These are phyloP conservation scores for Dalbergia cultrata DNA, from an alignment of 306 rosid genomes.

Conservation along the genomic window DNA sequence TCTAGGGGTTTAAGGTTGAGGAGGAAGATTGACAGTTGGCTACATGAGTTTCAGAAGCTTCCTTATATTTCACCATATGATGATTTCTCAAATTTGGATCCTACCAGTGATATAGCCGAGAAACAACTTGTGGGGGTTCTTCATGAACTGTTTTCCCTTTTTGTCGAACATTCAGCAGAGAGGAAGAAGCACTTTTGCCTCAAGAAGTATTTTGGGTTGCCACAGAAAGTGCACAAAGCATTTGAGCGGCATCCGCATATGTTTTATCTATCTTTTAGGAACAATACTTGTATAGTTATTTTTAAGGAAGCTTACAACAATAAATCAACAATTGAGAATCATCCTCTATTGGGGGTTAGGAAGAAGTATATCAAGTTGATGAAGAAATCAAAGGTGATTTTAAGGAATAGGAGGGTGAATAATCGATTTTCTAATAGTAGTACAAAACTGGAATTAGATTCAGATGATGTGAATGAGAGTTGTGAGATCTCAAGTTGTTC, in stretches of 20 bases:
- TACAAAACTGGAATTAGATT: conserved; percentile 46
- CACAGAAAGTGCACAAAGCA: conserved; percentile 88
- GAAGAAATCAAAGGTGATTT: conserved; percentile 65
- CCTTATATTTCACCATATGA: conserved; percentile 91
- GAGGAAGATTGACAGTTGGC: conserved; percentile 78
- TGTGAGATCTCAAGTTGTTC: conserved; percentile 48
- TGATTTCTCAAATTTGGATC: conserved; percentile 62
- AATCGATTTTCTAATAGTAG: conserved; percentile 47
- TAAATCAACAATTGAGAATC: conserved; percentile 64
- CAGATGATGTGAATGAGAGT: conserved; percentile 53
- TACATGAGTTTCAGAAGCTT: conserved; percentile 79
- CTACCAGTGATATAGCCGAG: conserved; percentile 73
- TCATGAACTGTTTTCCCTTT: conserved; percentile 82
- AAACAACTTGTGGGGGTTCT: conserved; percentile 82
- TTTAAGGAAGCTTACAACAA: conserved; percentile 78
- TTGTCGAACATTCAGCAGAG: conserved; percentile 88
- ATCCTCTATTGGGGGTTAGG: conserved; percentile 78
- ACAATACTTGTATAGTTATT: conserved; percentile 83
- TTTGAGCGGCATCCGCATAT: conserved; percentile 90
- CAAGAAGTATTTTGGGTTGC: conserved; percentile 77
- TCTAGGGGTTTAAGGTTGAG: conserved; percentile 84
- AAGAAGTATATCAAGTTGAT: conserved; percentile 74
- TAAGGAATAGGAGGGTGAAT: conserved; percentile 65
- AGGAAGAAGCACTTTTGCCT: conserved; percentile 84
- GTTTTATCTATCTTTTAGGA: conserved; percentile 75